Percentiles rank a stretch among this genome's conserved stretches.
These are phyloP conservation scores for Sclerotinia subarctica DNA, from an alignment of 2,329 filamentous ascomycete species.

Conservation along the genomic window DNA sequence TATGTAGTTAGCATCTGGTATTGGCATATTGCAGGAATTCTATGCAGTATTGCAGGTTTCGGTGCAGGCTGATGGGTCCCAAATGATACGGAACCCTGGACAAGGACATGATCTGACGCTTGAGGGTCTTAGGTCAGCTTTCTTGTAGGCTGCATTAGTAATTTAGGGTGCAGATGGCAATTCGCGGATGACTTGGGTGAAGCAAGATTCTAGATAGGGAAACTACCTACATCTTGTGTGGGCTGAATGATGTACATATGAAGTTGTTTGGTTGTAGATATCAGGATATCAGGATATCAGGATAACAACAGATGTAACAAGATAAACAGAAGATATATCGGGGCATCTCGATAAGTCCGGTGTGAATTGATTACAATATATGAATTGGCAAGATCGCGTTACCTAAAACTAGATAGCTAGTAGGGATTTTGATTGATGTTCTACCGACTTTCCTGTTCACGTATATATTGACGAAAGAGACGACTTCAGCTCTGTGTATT, in stretches of 20 bases:
- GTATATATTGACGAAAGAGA: not conserved
- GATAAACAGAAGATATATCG: not conserved
- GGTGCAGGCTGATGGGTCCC: not conserved
- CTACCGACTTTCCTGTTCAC: not conserved
- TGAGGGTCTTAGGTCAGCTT: conserved; percentile 6
- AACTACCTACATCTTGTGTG: not conserved
- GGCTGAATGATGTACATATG: not conserved
- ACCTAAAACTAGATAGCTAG: not conserved
- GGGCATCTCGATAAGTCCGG: not conserved
- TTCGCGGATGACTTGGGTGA: not conserved
- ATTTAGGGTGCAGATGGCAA: not conserved
- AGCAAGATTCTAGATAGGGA: not conserved
- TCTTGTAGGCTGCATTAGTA: not conserved
- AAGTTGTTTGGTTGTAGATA: not conserved
- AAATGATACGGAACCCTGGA: not conserved
- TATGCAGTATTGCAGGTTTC: conserved; percentile 1
- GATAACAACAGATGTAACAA: too few relatives aligned
- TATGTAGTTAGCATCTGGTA: not conserved
- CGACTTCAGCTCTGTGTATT: conserved; percentile 5
- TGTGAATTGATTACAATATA: not conserved
- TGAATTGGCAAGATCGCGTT: conserved; percentile 1
- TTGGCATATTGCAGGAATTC: not conserved
- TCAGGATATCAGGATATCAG: too few relatives aligned
- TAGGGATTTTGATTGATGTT: not conserved
- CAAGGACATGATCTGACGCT: conserved; percentile 7